Evolutionary conservation across 306 rosid genomes (phyloP), one percentile per base, ranked within the genome.

Genomic region (Potentilla sterilis): DNA sequence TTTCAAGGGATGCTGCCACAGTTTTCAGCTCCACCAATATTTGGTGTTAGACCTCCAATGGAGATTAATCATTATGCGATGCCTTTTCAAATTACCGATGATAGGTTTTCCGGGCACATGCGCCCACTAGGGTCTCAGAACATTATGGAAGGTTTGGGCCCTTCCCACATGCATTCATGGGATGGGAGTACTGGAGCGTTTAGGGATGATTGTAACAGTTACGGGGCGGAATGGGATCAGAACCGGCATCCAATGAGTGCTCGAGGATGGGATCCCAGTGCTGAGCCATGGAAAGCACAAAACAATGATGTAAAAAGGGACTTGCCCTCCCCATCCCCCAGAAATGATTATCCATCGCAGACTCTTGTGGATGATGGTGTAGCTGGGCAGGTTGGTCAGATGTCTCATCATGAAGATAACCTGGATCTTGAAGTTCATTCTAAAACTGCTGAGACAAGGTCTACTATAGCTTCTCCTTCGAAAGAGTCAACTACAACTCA

Each of bases 121-220:
- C 96, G 97, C 43, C 97, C 98, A 21, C 88, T 87, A 80, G 98
- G 94, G 61, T 96, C 98, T 96, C 98, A 82, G 80, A 88, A 88
- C 81, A 80, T 96, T 86, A 86, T 96, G 90, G 99, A 96, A 80
- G 92, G 92, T 84, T 73, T 97, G 35, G 97, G 96, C 61, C 91
- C 99, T 79, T 84, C 97, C 76, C 97, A 90, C 81, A 69, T 92
- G 76, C 98, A 90, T 87, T 92, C 86, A 77, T 96, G 98, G 99
- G 99, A 90, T 83, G 89, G 86, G 75, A 96, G 78, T 78, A 96
- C 91, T 83, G 89, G 98, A 75, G 85, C 82, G 55, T 92, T 82
- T 68, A 81, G 99, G 85, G 91, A 93, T 80, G 97, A 88, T 66
- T 84, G 89, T 81, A 97, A 85, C 75, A 79, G 91, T 83, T 96